Conservation (phyloP, 176 grass and related monocot species). For the Ensete ventricosum region DNA sequence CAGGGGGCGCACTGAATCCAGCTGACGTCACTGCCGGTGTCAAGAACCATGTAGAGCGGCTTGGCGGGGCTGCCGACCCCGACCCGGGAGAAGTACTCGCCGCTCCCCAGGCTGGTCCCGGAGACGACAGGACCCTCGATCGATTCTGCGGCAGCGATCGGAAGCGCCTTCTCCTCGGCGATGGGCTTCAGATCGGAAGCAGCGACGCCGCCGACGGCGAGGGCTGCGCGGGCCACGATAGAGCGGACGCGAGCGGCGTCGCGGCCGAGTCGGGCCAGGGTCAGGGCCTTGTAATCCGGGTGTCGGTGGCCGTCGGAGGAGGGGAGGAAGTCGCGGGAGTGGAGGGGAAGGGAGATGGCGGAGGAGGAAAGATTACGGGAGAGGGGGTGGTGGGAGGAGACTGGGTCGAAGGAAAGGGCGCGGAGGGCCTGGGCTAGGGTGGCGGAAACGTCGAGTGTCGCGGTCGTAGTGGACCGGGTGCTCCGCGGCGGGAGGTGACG, state of each 20-base stretch:
- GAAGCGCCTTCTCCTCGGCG: neutral
- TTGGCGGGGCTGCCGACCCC: constrained; percentile 52
- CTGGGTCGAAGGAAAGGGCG: constrained; percentile 41
- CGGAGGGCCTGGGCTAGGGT: constrained; percentile 43
- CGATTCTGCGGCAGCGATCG: constrained; percentile 16
- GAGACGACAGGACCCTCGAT: constrained; percentile 78
- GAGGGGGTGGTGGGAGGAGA: neutral
- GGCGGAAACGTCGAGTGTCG: constrained; percentile 45
- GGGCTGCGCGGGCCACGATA: constrained; percentile 28
- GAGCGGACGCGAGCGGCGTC: constrained; percentile 47
- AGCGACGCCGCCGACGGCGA: constrained; percentile 36
- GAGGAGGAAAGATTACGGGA: constrained; percentile 19
- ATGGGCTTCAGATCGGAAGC: constrained; percentile 30
- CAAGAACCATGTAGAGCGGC: constrained; percentile 74
- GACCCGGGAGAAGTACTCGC: constrained; percentile 91
- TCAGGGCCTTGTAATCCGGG: constrained; percentile 37
- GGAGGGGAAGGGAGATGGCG: constrained; percentile 32
- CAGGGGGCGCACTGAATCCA: constrained; percentile 90
- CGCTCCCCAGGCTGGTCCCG: constrained; percentile 67
- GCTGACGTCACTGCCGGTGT: constrained; percentile 89
- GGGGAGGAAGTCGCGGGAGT: constrained; percentile 63
- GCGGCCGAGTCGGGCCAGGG: constrained; percentile 42
- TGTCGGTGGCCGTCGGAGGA: constrained; percentile 16
- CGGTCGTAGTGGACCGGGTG: neutral
- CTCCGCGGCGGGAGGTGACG: constrained; percentile 1